A percentile compares a stretch with the other conserved stretches of the same genome.
phyloP scores from a whole-genome alignment of 805 yeast genomes.

The Wickerhamomyces chambardii region DNA sequence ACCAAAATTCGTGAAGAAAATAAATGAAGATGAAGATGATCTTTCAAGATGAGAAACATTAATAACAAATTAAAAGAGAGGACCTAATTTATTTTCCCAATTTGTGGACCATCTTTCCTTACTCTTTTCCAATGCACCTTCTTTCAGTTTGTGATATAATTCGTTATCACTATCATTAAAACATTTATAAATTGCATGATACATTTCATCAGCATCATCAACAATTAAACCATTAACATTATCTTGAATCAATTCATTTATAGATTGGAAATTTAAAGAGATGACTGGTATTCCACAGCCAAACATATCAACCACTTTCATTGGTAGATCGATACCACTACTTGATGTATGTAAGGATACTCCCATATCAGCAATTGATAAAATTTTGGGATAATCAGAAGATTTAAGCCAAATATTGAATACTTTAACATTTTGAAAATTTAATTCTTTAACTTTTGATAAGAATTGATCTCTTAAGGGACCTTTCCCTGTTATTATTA shows the following conservation, averaged over 20 bases:
- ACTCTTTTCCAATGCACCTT: constrained; percentile 73
- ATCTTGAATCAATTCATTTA: constrained; percentile 66
- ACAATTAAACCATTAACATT: constrained; percentile 63
- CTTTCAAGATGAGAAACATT: no score
- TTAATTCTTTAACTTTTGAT: constrained; percentile 31
- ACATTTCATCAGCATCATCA: constrained; percentile 32
- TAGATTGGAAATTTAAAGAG: constrained; percentile 67
- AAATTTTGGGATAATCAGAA: constrained; percentile 70
- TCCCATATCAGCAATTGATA: constrained; percentile 79
- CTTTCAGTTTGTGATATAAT: constrained; percentile 33
- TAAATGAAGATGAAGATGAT: no score
- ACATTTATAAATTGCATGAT: constrained; percentile 27
- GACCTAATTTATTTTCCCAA: constrained; percentile 42
- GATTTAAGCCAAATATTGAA: constrained; percentile 68
- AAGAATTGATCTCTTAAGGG: constrained; percentile 58
- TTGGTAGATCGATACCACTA: constrained; percentile 91
- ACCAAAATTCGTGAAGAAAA: no score
- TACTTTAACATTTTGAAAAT: constrained; percentile 41
- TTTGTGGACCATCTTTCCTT: constrained; percentile 61
- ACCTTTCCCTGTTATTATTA: constrained; percentile 96
- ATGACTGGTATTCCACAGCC: constrained; percentile 94
- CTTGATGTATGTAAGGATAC: constrained; percentile 87
- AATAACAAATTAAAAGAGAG: constrained; percentile 3
- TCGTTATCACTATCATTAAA: constrained; percentile 23
- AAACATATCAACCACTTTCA: constrained; percentile 94